Percentiles rank a stretch among this genome's conserved stretches.
phyloP scores from a whole-genome alignment of 2,329 filamentous ascomycete genomes.

The Arthroderma sp. region DNA sequence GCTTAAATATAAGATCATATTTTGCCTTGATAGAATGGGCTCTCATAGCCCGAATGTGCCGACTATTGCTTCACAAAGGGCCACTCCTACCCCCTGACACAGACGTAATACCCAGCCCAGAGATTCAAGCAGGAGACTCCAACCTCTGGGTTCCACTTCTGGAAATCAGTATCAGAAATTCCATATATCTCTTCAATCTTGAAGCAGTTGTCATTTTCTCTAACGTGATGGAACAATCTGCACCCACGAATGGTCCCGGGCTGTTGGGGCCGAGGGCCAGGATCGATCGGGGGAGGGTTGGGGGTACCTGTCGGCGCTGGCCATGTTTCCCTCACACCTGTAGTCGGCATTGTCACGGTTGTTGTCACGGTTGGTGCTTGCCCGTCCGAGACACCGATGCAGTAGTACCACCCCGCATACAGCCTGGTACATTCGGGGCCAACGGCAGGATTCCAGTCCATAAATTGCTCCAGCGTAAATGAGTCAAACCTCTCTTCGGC shows the following conservation, averaged over 20 bases:
- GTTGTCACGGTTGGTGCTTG: neutral
- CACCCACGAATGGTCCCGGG: conserved; percentile 5
- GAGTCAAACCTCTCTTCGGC: neutral
- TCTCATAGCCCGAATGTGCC: neutral
- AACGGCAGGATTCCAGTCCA: conserved; percentile 4
- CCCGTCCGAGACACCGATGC: neutral
- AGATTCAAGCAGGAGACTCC: neutral
- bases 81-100: neutral
- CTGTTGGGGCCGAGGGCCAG: conserved; percentile 1
- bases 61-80: neutral
- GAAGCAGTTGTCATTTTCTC: neutral
- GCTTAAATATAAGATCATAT: neutral
- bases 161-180: conserved; percentile 2
- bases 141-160: neutral
- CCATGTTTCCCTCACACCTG: neutral
- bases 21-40: neutral
- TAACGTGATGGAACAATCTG: conserved; percentile 3
- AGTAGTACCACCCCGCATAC: conserved; percentile 6
- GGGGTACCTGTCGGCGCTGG: neutral
- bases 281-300: neutral
- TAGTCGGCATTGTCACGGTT: neutral
- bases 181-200: neutral
- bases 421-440: neutral
- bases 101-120: conserved; percentile 5
- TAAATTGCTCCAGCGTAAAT: conserved; percentile 1